Evolutionary conservation across 331 rosid genomes (phyloP), one percentile per base, ranked within the genome.

Genomic region (Cydonia oblonga): DNA sequence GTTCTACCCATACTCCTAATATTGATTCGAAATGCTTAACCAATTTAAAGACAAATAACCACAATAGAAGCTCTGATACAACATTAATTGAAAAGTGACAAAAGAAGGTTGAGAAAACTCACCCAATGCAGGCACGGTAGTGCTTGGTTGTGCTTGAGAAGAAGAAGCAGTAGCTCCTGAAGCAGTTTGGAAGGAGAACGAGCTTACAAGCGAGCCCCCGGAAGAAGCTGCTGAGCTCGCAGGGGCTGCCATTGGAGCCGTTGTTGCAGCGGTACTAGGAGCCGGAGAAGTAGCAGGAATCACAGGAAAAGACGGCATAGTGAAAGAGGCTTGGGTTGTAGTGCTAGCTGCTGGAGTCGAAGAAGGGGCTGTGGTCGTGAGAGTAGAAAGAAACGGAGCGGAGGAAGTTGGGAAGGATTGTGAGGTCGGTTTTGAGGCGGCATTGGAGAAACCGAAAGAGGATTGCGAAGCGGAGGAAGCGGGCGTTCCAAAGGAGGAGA

Each of bases 341-440:
- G 19, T n/a, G 38, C 22, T 29, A n/a, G 79, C 28, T 9, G 79
- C 72, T 0, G 87, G 76, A 65, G 89, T 52, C 2, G 86, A 46
- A 75, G 83, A 54, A 12, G 88, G 71, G 12, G 71, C 72, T 13
- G 96, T 81, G 42, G 95, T 84, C 0, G 97, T 89, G 70, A 75
- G 88, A 0, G 92, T 80, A 0, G 97, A 89, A 68, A 85, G 85
- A 64, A 84, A 73, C 1, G 96, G 84, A 9, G 85, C 81, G 0
- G 87, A 78, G 5, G 95, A 64, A 5, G 88, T 76, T 11, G 90
- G 25, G 69, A 46, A 46, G 9, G 53, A 46, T 46, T 46, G 53
- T 46, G 53, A 15, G 53, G n/a, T 46, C 1, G 53, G 53, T 16
- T 46, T 46, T 46, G 53, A 46, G 53, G n/a, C 8, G 53, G 53